Base-by-base conservation (phyloP, 2,329 filamentous ascomycete species). In the Blastomyces parvus region DNA sequence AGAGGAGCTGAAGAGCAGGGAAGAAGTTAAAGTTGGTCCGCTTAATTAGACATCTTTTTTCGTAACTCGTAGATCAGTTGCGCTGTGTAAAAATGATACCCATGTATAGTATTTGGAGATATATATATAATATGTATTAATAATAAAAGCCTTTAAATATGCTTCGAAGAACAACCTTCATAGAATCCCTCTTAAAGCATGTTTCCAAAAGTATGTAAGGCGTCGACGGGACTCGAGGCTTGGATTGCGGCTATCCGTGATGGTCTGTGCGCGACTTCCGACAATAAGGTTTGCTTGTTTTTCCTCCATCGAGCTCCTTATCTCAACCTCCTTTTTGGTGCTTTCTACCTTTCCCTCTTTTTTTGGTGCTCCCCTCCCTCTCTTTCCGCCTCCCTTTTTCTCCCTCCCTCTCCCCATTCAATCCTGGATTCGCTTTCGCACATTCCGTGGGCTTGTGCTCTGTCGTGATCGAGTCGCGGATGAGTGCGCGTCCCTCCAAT, bases 1-100 rank as follows among this genome's bases (percentile, higher is more conserved):
- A 60, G 69, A 71, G 48, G 69, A 67, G 48, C 63, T 73, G 64
- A 70, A 67, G 63, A 61, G 63, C 17, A 73, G 77, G 61, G 77
- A 80, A 60, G 69, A 76, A 64, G 76, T 83, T 14, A 74, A 71
- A 63, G 79, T 83, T 59, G 82, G 82, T 2, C 80, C 81, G 38
- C 65, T 78, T 30, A 64, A 69, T 50, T 64, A 58, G 55, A 30
- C n/a, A 19, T 11, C 6, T 17, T 3, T n/a, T 27, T 4, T 42
- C 36, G 36, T 42, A 22, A 13, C 14, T 59, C 36, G n/a, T 27
- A 30, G 25, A n/a, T 42, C 7, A 25, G 22, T 30, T 36, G 30
- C 27, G 36, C n/a, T 22, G 6, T 55, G 9, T 36, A 36, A 55
- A 55, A 14, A 36, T 36, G 33, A 57, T 57, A 57, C 55, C 55